Evolutionary conservation across 2,329 filamentous ascomycete species (phyloP).

Genomic region (Pestalotiopsis sp.): DNA sequence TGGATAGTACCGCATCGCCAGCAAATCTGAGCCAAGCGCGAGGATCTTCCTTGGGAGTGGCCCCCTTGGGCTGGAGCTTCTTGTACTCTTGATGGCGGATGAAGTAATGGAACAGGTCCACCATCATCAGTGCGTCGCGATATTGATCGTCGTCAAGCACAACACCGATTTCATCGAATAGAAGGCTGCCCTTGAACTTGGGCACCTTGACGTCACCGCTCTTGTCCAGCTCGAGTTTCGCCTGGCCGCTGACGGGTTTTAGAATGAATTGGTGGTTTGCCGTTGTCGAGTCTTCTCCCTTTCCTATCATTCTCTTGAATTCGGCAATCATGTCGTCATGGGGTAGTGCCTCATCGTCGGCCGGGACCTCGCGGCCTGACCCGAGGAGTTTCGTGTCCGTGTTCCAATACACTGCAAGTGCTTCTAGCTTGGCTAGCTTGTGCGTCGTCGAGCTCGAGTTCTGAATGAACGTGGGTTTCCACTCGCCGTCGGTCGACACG

Average conservation of each 20-base stretch:
- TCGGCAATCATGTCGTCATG: slow-evolving; percentile 78
- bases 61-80: slow-evolving; percentile 81
- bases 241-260: slow-evolving; percentile 92
- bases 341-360: slow-evolving; percentile 61
- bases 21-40: slow-evolving; percentile 92
- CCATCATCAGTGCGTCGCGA: slow-evolving; percentile 95
- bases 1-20: slow-evolving; percentile 82
- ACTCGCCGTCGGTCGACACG: slow-evolving; percentile 91
- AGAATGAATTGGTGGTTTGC: slow-evolving; percentile 86
- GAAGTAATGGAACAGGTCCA: slow-evolving; percentile 98
- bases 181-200: slow-evolving; percentile 84
- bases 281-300: slow-evolving; percentile 58
- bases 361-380: slow-evolving; percentile 73
- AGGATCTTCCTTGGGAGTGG: slow-evolving; percentile 84
- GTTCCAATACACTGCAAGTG: slow-evolving; percentile 96
- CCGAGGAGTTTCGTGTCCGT: slow-evolving; percentile 87
- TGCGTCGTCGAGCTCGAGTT: slow-evolving; percentile 82
- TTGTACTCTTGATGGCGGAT: slow-evolving; percentile 97
- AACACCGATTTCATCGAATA: slow-evolving; percentile 97
- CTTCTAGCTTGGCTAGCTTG: slow-evolving; percentile 89
- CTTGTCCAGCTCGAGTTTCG: slow-evolving; percentile 94
- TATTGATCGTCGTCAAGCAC: slow-evolving; percentile 99
- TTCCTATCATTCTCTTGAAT: slow-evolving; percentile 80
- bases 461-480: slow-evolving; percentile 95
- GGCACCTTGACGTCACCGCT: slow-evolving; percentile 77